Evolutionary conservation across 352 stramenopile genomes (phyloP).

Genomic region (Pythium phragmiticola): DNA sequence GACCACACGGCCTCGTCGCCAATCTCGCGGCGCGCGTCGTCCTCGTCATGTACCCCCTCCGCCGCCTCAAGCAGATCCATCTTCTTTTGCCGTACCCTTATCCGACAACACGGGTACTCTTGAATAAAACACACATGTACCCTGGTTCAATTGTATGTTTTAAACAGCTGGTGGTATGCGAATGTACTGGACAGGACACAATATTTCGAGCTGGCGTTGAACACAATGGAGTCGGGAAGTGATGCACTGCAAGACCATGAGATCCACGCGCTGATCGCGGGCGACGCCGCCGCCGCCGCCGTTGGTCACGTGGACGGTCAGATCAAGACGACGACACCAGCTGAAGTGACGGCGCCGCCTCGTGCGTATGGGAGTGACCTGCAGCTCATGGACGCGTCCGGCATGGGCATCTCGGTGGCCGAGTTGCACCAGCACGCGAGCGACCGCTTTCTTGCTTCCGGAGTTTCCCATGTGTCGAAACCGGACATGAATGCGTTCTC

Average conservation of each 20-base stretch:
- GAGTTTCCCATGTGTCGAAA: background rate
- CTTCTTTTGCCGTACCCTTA: conserved; percentile 7
- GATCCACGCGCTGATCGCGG: conserved; percentile 23
- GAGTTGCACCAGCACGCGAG: conserved; percentile 20
- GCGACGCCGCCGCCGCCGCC: background rate
- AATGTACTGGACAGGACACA: conserved; percentile 35
- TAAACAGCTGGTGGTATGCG: conserved; percentile 13
- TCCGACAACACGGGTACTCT: conserved; percentile 11
- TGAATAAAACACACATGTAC: conserved; percentile 13
- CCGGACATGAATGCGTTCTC: conserved; percentile 1
- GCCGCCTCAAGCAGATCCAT: conserved; percentile 15
- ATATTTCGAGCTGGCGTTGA: conserved; percentile 28
- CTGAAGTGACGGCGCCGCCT: background rate
- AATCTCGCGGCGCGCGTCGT: conserved; percentile 51
- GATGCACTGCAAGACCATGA: conserved; percentile 18
- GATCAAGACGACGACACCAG: background rate
- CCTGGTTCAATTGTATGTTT: background rate
- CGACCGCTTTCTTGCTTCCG: conserved; percentile 22
- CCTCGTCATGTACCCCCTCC: conserved; percentile 1
- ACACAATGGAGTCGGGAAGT: conserved; percentile 21
- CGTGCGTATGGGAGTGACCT: conserved; percentile 13
- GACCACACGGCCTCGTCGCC: conserved; percentile 93
- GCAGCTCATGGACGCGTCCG: conserved; percentile 18
- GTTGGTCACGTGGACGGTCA: background rate
- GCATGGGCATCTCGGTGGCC: conserved; percentile 17